Base-by-base conservation (phyloP, 2,329 filamentous ascomycete species). In the Aspergillus puulaauensis region DNA sequence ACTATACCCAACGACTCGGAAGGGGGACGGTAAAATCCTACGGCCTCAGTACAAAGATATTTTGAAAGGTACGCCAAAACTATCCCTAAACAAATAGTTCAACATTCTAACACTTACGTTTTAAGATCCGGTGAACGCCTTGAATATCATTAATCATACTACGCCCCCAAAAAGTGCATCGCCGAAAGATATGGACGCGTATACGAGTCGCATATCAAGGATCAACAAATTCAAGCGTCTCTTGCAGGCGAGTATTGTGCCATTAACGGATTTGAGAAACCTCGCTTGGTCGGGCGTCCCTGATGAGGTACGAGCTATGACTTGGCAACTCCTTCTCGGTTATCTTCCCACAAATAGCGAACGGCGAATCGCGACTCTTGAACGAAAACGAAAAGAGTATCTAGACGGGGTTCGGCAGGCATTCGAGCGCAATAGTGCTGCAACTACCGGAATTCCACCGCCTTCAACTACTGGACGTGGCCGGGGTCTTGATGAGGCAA, bases 181-280 rank as follows among this genome's bases (percentile, higher is more conserved):
- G 1, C 83, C 88, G 1, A 98, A 96, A 72, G 91, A 97, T 70
- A 81, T 88, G 17, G 93, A 98, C 70, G 89, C 88, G 12, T 88
- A 96, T 70, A 93, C 90, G 56, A 90, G 93, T 45, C 87, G 91
- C 59, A 95, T 96, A 67, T 90, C 90, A 6, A 88, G 95, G 61
- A 99, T 99, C 73, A 97, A 99, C 78, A 98, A 98, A 72, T 99
- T 99, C 79, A 99, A 99, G 76, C 90, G 89, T 67, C 90, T 99
- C 52, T 81, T 99, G 6, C 95, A 99, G 77, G 86, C 93, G 21
- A 96, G 91, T 41, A 92, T 90, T 1, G 95, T 99, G 66, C 88
- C 91, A 2, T 77, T 98, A 2, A 80, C 89, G 17, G 93, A 98
- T 53, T 82, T 99, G 23, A 86, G 95, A 61, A 83, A 91, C 57